A percentile compares a stretch with the other conserved stretches of the same genome.
Conservation (phyloP, 106 monocot species). For the Platanthera guangdongensis region DNA sequence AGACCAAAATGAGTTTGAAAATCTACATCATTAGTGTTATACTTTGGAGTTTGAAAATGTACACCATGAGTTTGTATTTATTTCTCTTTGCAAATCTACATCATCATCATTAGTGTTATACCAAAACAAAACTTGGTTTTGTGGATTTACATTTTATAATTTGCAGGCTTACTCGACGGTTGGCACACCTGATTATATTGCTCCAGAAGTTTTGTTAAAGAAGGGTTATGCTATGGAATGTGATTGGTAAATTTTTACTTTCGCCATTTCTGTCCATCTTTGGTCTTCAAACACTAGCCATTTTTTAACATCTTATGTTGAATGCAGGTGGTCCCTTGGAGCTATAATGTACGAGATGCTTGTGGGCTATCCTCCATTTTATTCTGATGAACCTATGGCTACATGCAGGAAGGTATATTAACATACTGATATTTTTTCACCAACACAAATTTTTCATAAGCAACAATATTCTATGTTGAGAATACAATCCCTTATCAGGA, state of each 20-base stretch:
- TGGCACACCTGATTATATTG: constrained; percentile 95
- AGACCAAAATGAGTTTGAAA: too few relatives aligned
- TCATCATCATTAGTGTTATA: not conserved
- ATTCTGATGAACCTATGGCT: constrained; percentile 96
- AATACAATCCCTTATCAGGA: too few relatives aligned
- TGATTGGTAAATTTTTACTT: constrained; percentile 53
- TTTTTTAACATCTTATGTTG: constrained; percentile 1
- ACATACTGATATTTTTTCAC: not conserved
- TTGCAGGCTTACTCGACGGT: constrained; percentile 88
- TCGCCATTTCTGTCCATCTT: constrained; percentile 6
- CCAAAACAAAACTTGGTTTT: too few relatives aligned
- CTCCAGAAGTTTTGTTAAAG: constrained; percentile 89
- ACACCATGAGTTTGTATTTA: not conserved
- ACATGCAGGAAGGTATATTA: constrained; percentile 81
- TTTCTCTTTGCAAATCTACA: not conserved
- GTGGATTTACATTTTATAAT: constrained; percentile 5
- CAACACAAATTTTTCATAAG: not conserved
- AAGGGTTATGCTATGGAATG: constrained; percentile 97
- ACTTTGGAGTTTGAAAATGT: not conserved
- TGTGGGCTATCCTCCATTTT: constrained; percentile 96
- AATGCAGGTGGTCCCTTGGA: constrained; percentile 84
- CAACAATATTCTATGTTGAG: not conserved
- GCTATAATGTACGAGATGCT: constrained; percentile 99
- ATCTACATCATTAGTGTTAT: too few relatives aligned
- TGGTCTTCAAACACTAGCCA: not conserved